A percentile compares a stretch with the other conserved stretches of the same genome.
These are phyloP conservation scores for Wallacemonas collosoma DNA, from an alignment of 208 protist genomes.

Conservation along the genomic window DNA sequence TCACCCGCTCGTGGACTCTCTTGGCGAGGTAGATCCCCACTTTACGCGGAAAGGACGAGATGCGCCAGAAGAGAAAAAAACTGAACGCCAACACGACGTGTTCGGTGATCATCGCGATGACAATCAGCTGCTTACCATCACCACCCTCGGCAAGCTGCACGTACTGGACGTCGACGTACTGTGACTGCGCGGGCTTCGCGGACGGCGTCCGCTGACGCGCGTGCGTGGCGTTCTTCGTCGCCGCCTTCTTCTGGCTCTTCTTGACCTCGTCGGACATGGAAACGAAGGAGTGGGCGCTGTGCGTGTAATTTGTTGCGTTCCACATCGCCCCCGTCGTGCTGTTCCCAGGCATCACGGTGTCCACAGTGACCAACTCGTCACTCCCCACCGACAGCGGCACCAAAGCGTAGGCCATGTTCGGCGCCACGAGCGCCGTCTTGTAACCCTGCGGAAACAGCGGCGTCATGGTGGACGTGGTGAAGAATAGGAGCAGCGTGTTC, in stretches of 20 bases:
- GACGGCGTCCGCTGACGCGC: background rate
- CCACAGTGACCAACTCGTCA: background rate
- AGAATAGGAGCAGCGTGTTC: conserved; percentile 56
- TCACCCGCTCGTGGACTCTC: conserved; percentile 25
- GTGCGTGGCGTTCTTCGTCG: background rate
- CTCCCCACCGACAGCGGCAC: background rate
- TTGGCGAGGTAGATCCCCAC: conserved; percentile 36
- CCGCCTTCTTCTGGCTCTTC: background rate
- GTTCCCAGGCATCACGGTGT: background rate
- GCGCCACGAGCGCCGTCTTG: conserved; percentile 20
- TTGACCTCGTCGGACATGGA: background rate
- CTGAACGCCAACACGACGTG: conserved; percentile 41
- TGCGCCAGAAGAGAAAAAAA: conserved; percentile 51
- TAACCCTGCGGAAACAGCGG: conserved; percentile 32
- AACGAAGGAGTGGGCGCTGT: background rate
- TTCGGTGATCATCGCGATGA: conserved; percentile 32
- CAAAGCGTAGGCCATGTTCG: conserved; percentile 23
- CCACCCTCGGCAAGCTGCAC: background rate
- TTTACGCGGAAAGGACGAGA: conserved; percentile 34
- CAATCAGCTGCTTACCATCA: conserved; percentile 2
- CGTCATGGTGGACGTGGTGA: conserved; percentile 39
- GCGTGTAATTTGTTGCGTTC: background rate
- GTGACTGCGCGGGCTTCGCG: conserved; percentile 4
- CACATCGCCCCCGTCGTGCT: background rate
- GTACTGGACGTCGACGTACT: conserved; percentile 11